Conservation (phyloP, 768 basidiomycete genomes). For the Macrolepiota albuminosa region DNA sequence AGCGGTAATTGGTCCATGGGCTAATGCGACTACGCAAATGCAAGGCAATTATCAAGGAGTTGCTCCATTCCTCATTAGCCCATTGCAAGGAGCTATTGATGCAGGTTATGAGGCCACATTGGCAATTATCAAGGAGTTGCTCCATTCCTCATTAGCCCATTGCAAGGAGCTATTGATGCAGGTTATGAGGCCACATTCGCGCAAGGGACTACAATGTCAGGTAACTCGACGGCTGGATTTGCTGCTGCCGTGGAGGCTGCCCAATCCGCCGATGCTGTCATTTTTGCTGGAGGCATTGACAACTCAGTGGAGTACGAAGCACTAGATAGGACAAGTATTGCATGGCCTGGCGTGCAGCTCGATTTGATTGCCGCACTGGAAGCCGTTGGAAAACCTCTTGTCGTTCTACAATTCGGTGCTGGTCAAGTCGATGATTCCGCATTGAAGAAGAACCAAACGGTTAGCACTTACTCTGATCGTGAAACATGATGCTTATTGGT, state of each 20-base stretch:
- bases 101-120: constrained; percentile 44
- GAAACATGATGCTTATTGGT: constrained; percentile 21
- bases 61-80: constrained; percentile 53
- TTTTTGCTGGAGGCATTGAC: constrained; percentile 57
- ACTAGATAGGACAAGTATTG: constrained; percentile 40
- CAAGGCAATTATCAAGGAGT: constrained; percentile 54
- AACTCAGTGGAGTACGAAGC: constrained; percentile 45
- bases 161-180: constrained; percentile 41
- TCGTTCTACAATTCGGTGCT: constrained; percentile 53
- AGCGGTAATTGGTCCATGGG: constrained; percentile 58
- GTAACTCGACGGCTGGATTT: constrained; percentile 38
- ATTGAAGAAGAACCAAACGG: constrained; percentile 39
- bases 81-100: constrained; percentile 40
- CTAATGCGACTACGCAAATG: constrained; percentile 50
- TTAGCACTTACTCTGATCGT: constrained; percentile 16
- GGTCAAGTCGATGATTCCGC: constrained; percentile 49
- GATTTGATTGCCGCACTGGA: constrained; percentile 41
- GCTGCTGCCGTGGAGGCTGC: constrained; percentile 47
- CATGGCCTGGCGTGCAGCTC: constrained; percentile 54
- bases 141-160: constrained; percentile 51
- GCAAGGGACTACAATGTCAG: constrained; percentile 35
- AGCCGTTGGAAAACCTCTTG: constrained; percentile 42
- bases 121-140: constrained; percentile 53
- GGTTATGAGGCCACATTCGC: constrained; percentile 43
- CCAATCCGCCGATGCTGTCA: constrained; percentile 40